Conservation (phyloP, 139 green algal genomes). For the Chlamydomonas urium region DNA sequence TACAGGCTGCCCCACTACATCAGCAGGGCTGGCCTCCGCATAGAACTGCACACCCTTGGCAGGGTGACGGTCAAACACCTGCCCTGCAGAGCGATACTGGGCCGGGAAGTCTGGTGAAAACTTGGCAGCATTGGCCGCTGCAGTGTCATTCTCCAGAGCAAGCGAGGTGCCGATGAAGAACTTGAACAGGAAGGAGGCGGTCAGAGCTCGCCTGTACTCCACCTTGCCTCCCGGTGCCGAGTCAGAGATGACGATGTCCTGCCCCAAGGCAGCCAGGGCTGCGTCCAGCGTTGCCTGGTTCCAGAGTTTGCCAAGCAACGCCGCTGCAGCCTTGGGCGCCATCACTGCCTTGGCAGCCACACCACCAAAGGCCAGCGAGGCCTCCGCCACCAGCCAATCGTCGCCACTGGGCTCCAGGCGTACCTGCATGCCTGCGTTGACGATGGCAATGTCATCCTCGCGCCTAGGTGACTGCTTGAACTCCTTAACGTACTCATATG, state of each 20-base stretch:
- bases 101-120: constrained; percentile 18
- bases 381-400: background rate
- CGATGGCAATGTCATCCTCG: constrained; percentile 98
- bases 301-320: constrained; percentile 51
- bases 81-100: constrained; percentile 23
- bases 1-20: constrained; percentile 72
- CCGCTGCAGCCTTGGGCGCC: constrained; percentile 41
- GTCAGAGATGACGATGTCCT: constrained; percentile 71
- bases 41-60: constrained; percentile 84
- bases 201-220: constrained; percentile 84
- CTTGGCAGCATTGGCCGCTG: background rate
- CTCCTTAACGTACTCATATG: constrained; percentile 84
- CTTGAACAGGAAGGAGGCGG: constrained; percentile 91
- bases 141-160: constrained; percentile 27
- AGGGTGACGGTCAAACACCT: constrained; percentile 55
- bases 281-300: constrained; percentile 3
- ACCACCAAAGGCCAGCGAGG: constrained; percentile 14
- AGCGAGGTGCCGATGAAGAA: constrained; percentile 64
- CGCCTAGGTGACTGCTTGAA: constrained; percentile 91
- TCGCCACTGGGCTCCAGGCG: constrained; percentile 25
- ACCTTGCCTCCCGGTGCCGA: constrained; percentile 84
- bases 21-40: constrained; percentile 20
- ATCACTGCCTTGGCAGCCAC: constrained; percentile 47
- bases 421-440: constrained; percentile 84
- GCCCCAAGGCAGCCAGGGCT: constrained; percentile 57